Evolutionary conservation across 768 basidiomycete genomes (phyloP).

Genomic region (Gloeophyllum trabeum): DNA sequence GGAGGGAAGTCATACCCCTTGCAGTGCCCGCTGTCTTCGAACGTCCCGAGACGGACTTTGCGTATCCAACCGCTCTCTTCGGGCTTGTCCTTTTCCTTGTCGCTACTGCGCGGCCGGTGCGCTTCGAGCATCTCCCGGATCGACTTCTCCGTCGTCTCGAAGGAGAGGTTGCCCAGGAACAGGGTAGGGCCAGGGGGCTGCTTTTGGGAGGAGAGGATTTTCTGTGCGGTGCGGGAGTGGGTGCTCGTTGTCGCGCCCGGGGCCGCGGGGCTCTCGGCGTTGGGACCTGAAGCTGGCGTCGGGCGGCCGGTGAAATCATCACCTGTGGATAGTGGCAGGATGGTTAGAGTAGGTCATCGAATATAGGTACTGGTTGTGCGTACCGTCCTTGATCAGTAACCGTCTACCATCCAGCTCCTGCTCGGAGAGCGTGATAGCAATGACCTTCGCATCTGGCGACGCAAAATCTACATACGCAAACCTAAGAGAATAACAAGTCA

Average conservation of each 20-base stretch:
- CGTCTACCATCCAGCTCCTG: slow-evolving; percentile 73
- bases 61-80: slow-evolving; percentile 43
- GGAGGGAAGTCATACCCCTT: slow-evolving; percentile 91
- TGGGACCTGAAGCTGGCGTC: slow-evolving; percentile 19
- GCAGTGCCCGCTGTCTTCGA: slow-evolving; percentile 90
- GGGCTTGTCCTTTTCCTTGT: slow-evolving; percentile 15
- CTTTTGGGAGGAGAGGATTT: slow-evolving; percentile 68
- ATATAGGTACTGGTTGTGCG: slow-evolving; percentile 7
- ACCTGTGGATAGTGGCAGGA: slow-evolving; percentile 31
- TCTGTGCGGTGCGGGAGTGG: slow-evolving; percentile 61
- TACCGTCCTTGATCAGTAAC: slow-evolving; percentile 89
- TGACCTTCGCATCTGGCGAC: slow-evolving; percentile 56
- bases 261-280: slow-evolving; percentile 19
- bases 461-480: slow-evolving; percentile 97
- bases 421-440: slow-evolving; percentile 78
- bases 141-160: slow-evolving; percentile 73
- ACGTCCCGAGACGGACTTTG: slow-evolving; percentile 88
- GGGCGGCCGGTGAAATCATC: slow-evolving; percentile 68
- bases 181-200: slow-evolving; percentile 78
- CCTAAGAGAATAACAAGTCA: slow-evolving; percentile 29
- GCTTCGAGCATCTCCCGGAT: slow-evolving; percentile 67
- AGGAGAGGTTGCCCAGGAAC: slow-evolving; percentile 89
- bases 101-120: too few species aligned
- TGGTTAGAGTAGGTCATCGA: background rate
- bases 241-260: slow-evolving; percentile 23